Evolutionary conservation across 805 yeast species (phyloP).

Genomic region (Barnettozyma pratensis): DNA sequence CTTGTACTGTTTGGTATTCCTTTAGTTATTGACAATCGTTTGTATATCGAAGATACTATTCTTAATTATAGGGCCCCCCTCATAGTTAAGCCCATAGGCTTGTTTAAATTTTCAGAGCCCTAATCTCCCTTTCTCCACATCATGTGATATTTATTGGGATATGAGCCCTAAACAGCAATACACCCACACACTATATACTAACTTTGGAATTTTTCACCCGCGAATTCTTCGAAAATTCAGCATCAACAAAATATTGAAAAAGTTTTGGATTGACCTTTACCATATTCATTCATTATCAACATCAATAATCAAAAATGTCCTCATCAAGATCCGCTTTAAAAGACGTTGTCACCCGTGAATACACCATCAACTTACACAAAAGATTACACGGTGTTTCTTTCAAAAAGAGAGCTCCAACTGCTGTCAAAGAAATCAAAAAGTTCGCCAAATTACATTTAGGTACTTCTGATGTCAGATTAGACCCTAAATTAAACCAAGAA

Average conservation of each 20-base stretch:
- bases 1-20: too few species aligned
- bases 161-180: neutral
- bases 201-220: constrained; percentile 8
- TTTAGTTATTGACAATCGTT: too few species aligned
- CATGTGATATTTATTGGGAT: too few species aligned
- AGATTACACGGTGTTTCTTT: constrained; percentile 98
- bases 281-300: neutral
- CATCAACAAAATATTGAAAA: constrained; percentile 1
- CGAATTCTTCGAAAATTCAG: neutral
- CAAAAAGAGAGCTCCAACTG: constrained; percentile 99
- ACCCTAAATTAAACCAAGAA: constrained; percentile 97
- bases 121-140: too few species aligned
- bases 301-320: constrained; percentile 31
- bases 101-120: too few species aligned
- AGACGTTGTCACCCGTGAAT: constrained; percentile 99
- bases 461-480: constrained; percentile 97
- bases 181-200: constrained; percentile 13
- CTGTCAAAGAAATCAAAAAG: constrained; percentile 98
- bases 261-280: neutral
- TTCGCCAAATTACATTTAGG: constrained; percentile 99
- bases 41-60: too few species aligned
- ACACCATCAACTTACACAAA: constrained; percentile 99
- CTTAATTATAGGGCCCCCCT: too few species aligned
- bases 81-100: too few species aligned
- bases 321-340: constrained; percentile 72